These are phyloP conservation scores for Wickerhamomyces kurtzmanii DNA, from an alignment of 805 yeast genomes.

Conservation along the genomic window DNA sequence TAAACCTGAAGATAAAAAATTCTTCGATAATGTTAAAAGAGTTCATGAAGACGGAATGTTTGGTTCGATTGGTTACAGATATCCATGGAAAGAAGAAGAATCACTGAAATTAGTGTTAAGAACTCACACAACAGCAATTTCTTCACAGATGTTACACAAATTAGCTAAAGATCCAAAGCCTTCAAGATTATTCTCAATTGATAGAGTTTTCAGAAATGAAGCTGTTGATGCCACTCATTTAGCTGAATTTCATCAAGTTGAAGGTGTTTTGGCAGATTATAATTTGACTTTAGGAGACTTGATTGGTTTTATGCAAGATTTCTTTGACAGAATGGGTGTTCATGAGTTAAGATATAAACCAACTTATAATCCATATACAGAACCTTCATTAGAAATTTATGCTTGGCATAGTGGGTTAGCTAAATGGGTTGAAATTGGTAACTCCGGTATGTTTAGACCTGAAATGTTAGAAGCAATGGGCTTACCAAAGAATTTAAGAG, in stretches of 20 bases:
- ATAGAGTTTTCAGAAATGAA: slow-evolving; percentile 98
- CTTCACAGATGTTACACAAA: slow-evolving; percentile 78
- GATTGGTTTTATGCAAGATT: slow-evolving; percentile 96
- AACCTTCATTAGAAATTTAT: slow-evolving; percentile 95
- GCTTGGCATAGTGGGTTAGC: slow-evolving; percentile 92
- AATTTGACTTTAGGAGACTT: slow-evolving; percentile 90
- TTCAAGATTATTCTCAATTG: slow-evolving; percentile 87
- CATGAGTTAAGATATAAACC: slow-evolving; percentile 93
- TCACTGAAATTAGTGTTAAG: slow-evolving; percentile 86
- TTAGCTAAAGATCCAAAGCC: slow-evolving; percentile 87
- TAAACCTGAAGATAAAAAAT: slow-evolving; percentile 71
- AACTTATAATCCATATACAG: slow-evolving; percentile 98
- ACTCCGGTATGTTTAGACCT: slow-evolving; percentile 99
- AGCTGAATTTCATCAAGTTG: slow-evolving; percentile 99
- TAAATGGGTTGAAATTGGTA: slow-evolving; percentile 99
- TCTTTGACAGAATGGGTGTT: slow-evolving; percentile 97
- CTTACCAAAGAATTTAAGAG: slow-evolving; percentile 86
- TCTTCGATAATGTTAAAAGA: slow-evolving; percentile 65
- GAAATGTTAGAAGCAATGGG: slow-evolving; percentile 99
- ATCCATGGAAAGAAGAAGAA: slow-evolving; percentile 93
- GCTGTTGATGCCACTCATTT: slow-evolving; percentile 99
- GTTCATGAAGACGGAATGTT: slow-evolving; percentile 87
- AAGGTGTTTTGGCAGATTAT: slow-evolving; percentile 97
- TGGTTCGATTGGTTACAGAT: slow-evolving; percentile 96
- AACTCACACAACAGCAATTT: slow-evolving; percentile 96